Evolutionary conservation across 495 filamentous ascomycete genomes (phyloP).

Genomic region (Neurospora sp.): DNA sequence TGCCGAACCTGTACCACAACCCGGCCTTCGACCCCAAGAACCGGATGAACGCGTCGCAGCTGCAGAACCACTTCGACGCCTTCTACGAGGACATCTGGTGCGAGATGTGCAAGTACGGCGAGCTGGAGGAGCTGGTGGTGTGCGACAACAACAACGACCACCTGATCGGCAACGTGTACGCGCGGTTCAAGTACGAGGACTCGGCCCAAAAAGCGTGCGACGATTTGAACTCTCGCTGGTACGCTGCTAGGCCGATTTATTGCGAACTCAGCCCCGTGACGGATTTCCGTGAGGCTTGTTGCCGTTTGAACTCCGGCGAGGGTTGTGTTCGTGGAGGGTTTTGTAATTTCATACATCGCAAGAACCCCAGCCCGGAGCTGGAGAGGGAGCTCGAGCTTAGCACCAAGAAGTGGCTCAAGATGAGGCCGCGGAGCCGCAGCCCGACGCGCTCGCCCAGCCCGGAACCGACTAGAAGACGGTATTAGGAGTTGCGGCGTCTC

Average conservation of each 20-base stretch:
- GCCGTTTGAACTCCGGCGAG: slow-evolving; percentile 85
- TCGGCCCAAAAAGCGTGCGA: slow-evolving; percentile 89
- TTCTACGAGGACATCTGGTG: slow-evolving; percentile 99
- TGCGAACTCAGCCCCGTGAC: slow-evolving; percentile 95
- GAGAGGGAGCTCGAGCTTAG: slow-evolving; percentile 77
- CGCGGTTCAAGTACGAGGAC: slow-evolving; percentile 99
- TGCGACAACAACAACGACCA: slow-evolving; percentile 98
- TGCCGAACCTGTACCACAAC: slow-evolving; percentile 98
- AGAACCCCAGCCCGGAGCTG: slow-evolving; percentile 80
- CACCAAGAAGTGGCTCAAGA: slow-evolving; percentile 94
- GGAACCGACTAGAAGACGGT: slow-evolving; percentile 63
- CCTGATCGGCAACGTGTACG: slow-evolving; percentile 98
- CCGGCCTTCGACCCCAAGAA: slow-evolving; percentile 94
- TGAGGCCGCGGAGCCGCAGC: slow-evolving; percentile 78
- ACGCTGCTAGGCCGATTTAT: slow-evolving; percentile 94
- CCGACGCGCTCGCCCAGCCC: slow-evolving; percentile 63
- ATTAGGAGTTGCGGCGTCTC: slow-evolving; percentile 24
- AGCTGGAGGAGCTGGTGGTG: slow-evolving; percentile 80
- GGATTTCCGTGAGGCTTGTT: slow-evolving; percentile 97
- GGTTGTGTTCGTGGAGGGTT: slow-evolving; percentile 94
- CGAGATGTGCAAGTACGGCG: slow-evolving; percentile 93
- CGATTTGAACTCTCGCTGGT: slow-evolving; percentile 88
- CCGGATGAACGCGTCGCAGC: slow-evolving; percentile 88
- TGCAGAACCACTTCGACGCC: slow-evolving; percentile 98
- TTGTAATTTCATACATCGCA: slow-evolving; percentile 98